These are phyloP conservation scores for Vishniacozyma victoriae DNA, from an alignment of 768 basidiomycete genomes.

Conservation along the genomic window DNA sequence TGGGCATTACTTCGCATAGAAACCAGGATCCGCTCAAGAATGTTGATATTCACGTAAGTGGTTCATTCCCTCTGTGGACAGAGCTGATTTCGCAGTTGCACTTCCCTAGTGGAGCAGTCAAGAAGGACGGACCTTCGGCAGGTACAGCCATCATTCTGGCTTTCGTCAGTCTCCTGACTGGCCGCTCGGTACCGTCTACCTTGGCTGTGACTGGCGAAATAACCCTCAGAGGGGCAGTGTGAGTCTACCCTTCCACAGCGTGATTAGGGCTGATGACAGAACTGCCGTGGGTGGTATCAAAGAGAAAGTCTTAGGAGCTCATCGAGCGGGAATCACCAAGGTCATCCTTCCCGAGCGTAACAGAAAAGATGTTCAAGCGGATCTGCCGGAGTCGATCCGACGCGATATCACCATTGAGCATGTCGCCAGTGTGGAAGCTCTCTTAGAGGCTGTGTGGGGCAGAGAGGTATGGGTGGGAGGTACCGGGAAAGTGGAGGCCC, in stretches of 20 bases:
- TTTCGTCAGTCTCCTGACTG: slow-evolving; percentile 75
- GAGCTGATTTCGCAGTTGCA: slow-evolving; percentile 52
- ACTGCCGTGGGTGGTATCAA: slow-evolving; percentile 71
- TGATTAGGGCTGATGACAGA: slow-evolving; percentile 2
- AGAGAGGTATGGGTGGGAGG: slow-evolving; percentile 20
- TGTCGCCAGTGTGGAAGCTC: slow-evolving; percentile 71
- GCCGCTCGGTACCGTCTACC: slow-evolving; percentile 63
- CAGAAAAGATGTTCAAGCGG: slow-evolving; percentile 78
- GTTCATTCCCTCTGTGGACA: not conserved
- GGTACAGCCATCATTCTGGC: slow-evolving; percentile 86
- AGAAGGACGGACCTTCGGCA: slow-evolving; percentile 89
- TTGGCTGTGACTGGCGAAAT: slow-evolving; percentile 93
- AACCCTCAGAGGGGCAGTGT: slow-evolving; percentile 50
- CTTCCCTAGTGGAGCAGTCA: slow-evolving; percentile 80
- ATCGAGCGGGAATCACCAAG: slow-evolving; percentile 73
- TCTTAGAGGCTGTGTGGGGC: slow-evolving; percentile 60
- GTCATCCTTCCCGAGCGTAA: slow-evolving; percentile 81
- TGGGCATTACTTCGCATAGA: slow-evolving; percentile 31
- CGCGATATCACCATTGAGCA: slow-evolving; percentile 75
- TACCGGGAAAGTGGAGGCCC: not conserved
- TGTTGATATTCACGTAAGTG: slow-evolving; percentile 65
- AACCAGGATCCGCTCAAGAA: slow-evolving; percentile 54
- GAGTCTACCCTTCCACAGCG: slow-evolving; percentile 49
- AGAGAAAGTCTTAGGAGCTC: slow-evolving; percentile 78
- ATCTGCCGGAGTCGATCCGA: slow-evolving; percentile 62